phyloP scores from a whole-genome alignment of 2,329 filamentous ascomycete species.

The Neofusicoccum kwambonambiense region DNA sequence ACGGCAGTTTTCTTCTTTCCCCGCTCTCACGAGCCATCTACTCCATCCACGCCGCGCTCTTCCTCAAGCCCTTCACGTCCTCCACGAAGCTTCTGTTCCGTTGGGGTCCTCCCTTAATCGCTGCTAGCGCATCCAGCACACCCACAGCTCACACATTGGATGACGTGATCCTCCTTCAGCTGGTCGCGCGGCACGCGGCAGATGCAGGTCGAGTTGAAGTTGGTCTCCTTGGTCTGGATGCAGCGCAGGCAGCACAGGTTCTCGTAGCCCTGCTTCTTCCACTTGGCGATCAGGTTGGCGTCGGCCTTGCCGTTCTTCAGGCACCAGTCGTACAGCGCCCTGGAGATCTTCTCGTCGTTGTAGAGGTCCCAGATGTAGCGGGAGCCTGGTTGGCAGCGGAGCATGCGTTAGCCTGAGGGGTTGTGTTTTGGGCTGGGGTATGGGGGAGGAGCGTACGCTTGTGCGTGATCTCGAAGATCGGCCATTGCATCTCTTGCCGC shows the following conservation, averaged over 20 bases:
- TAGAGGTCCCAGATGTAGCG: conserved; percentile 97
- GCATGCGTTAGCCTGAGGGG: background rate
- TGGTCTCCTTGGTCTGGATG: conserved; percentile 99
- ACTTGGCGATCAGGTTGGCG: conserved; percentile 94
- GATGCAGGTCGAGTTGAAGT: conserved; percentile 96
- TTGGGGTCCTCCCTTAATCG: background rate
- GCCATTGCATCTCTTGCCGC: conserved; percentile 93
- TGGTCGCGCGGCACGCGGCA: conserved; percentile 89
- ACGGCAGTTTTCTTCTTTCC: too few species aligned
- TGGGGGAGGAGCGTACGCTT: conserved; percentile 62
- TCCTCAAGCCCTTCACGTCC: too few species aligned
- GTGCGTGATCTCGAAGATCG: conserved; percentile 95
- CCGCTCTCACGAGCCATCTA: too few species aligned
- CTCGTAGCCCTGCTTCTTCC: conserved; percentile 99
- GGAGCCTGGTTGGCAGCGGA: conserved; percentile 46
- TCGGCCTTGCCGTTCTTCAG: conserved; percentile 97
- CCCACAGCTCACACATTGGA: conserved; percentile 93
- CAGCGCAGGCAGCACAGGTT: conserved; percentile 95
- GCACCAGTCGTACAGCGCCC: conserved; percentile 89
- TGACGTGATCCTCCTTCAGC: conserved; percentile 83
- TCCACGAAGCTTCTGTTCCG: too few species aligned
- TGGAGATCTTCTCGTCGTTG: conserved; percentile 92
- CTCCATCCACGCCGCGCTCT: too few species aligned
- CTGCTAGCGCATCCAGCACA: conserved; percentile 74
- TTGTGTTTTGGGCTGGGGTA: background rate